Percentiles rank a stretch among this genome's conserved stretches.
phyloP scores from a whole-genome alignment of 2,329 filamentous ascomycete genomes.

The Teratosphaeria destructans region DNA sequence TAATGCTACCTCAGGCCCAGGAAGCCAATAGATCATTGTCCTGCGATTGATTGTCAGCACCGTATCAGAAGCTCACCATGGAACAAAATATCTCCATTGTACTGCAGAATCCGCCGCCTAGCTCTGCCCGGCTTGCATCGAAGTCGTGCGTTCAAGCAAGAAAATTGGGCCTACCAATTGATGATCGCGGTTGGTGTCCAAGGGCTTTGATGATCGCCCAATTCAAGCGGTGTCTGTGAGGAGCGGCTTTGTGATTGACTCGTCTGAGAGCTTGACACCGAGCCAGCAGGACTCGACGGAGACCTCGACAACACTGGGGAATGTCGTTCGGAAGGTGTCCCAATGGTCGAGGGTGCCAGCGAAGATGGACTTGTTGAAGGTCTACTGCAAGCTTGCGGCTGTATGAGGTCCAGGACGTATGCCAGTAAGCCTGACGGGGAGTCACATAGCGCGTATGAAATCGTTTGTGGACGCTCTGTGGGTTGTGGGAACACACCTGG shows the following conservation, averaged over 20 bases:
- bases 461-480: slow-evolving; percentile 38
- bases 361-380: slow-evolving; percentile 1
- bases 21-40: slow-evolving; percentile 54
- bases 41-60: neutral
- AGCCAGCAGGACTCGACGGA: neutral
- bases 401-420: slow-evolving; percentile 34
- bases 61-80: neutral
- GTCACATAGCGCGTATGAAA: slow-evolving; percentile 52
- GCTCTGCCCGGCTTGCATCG: neutral
- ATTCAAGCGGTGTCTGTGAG: neutral
- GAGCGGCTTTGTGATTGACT: neutral
- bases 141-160: neutral
- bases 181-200: slow-evolving; percentile 44
- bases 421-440: slow-evolving; percentile 50
- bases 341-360: neutral
- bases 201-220: slow-evolving; percentile 8
- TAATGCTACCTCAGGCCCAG: slow-evolving; percentile 52
- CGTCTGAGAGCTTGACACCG: neutral
- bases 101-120: neutral
- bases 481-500: neutral
- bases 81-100: neutral
- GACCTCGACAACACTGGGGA: slow-evolving; percentile 2
- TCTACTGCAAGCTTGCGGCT: neutral
- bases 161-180: slow-evolving; percentile 33
- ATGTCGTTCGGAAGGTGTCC: neutral